Evolutionary conservation across 495 filamentous ascomycete genomes (phyloP), one percentile per base, ranked within the genome.

Genomic region (Xylaria acuta): DNA sequence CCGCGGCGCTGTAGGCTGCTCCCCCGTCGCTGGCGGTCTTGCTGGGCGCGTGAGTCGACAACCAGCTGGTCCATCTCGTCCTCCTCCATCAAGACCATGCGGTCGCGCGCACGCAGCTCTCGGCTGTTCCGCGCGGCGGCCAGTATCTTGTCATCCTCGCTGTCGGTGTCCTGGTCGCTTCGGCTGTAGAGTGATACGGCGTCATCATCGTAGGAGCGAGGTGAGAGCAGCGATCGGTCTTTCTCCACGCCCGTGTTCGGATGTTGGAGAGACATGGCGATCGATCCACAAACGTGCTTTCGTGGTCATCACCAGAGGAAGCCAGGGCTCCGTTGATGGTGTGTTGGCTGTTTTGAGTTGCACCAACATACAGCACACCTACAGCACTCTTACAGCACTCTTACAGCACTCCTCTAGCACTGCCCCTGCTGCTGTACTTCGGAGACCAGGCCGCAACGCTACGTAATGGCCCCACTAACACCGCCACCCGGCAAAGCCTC

Each of bases 41-140:
- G 82, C 45, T 81, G 79, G n/a, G 77, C 78, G 30, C 81, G 83
- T 63, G 75, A 84, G 79, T 77, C 84, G 73, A 47, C 88, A 82
- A 98, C 85, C 54, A 97, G 80, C 72, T 91, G 89, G 76, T 97
- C 95, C 59, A 92, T 84, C 77, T 98, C 94, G 69, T 97, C 94
- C 82, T 98, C 95, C 73, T 96, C 93, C 54, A 92, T 87, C 71
- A 97, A 79, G 0, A 97, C 90, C n/a, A 90, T 86, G 59, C 88
- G 86, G 76, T 97, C 94, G 79, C 92, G 88, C 32, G 88, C 85
- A 16, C 88, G 84, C 34, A 94, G 83, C 77, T 97, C 94, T 58
- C 87, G 81, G 72, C 92, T 93, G 62, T 88, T 92, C 18, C 92
- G 86, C 40, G 88, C 88, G 14, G 86, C 86, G 67, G 86, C 82